Percentiles rank a stretch among this genome's conserved stretches.
These are phyloP conservation scores for Exophiala sp. DNA, from an alignment of 2,329 filamentous ascomycete genomes.

Conservation along the genomic window DNA sequence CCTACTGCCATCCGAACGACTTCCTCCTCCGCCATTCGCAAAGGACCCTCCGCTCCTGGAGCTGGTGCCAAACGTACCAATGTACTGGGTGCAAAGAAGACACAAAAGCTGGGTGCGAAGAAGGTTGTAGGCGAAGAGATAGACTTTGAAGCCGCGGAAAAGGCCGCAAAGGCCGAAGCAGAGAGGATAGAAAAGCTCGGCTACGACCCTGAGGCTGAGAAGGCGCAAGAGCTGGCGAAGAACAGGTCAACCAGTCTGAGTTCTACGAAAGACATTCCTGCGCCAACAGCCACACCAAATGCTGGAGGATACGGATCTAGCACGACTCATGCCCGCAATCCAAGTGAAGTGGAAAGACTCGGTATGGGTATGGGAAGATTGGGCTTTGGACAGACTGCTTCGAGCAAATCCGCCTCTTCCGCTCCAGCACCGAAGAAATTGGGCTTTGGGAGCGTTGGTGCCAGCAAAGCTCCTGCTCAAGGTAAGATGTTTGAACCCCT, in stretches of 20 bases:
- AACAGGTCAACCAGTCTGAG: slow-evolving; percentile 34
- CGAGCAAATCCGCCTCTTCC: slow-evolving; percentile 33
- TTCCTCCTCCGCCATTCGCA: slow-evolving; percentile 77
- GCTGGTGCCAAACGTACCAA: slow-evolving; percentile 73
- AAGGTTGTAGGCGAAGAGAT: slow-evolving; percentile 78
- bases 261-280: slow-evolving; percentile 58
- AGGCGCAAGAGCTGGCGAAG: slow-evolving; percentile 43
- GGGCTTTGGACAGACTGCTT: slow-evolving; percentile 82
- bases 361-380: slow-evolving; percentile 84
- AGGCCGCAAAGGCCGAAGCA: slow-evolving; percentile 94
- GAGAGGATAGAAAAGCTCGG: slow-evolving; percentile 93
- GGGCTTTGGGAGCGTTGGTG: slow-evolving; percentile 82
- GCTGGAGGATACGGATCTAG: slow-evolving; percentile 60
- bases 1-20: slow-evolving; percentile 69
- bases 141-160: slow-evolving; percentile 96
- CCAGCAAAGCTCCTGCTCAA: slow-evolving; percentile 65
- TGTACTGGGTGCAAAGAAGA: slow-evolving; percentile 82
- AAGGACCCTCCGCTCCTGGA: slow-evolving; percentile 56
- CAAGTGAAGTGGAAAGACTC: slow-evolving; percentile 79
- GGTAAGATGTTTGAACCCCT: slow-evolving; percentile 49
- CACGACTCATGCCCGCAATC: slow-evolving; percentile 51
- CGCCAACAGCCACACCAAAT: slow-evolving; percentile 65
- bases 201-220: slow-evolving; percentile 89
- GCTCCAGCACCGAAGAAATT: slow-evolving; percentile 67
- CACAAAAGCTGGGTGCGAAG: slow-evolving; percentile 82